A percentile compares a stretch with the other conserved stretches of the same genome.
These are phyloP conservation scores for Colletotrichum musae DNA, from an alignment of 2,329 filamentous ascomycete species.

Conservation along the genomic window DNA sequence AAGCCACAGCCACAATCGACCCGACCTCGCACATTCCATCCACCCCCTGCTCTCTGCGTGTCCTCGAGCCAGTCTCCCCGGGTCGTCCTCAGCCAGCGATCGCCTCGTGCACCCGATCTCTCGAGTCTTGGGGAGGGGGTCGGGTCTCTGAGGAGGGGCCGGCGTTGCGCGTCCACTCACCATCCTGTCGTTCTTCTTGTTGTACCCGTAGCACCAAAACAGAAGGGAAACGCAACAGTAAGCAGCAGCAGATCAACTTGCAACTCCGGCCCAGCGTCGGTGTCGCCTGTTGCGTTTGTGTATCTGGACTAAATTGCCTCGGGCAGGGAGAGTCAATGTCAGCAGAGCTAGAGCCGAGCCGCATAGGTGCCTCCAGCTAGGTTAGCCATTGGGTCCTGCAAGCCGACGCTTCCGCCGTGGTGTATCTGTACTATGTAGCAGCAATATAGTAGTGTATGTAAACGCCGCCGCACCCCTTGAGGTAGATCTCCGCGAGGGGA, in stretches of 20 bases:
- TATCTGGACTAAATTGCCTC: too few species aligned
- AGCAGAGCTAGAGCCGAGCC: not conserved
- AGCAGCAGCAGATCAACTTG: not conserved
- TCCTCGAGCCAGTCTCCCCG: conserved; percentile 17
- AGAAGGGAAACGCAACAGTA: too few species aligned
- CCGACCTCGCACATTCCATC: conserved; percentile 29
- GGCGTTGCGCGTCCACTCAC: conserved; percentile 33
- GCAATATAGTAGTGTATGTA: too few species aligned
- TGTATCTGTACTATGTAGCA: too few species aligned
- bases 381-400: conserved; percentile 10
- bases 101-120: conserved; percentile 37
- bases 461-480: conserved; percentile 6
- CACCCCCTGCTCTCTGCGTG: not conserved
- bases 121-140: conserved; percentile 5
- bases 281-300: conserved; percentile 4
- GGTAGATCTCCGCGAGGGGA: conserved; percentile 1
- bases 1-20: conserved; percentile 10
- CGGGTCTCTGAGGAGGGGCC: not conserved
- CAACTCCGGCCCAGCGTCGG: conserved; percentile 15
- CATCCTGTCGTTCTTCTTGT: conserved; percentile 6
- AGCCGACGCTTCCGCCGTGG: not conserved
- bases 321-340: too few species aligned
- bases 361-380: not conserved
- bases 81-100: conserved; percentile 36
- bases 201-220: too few species aligned